Percentiles rank a stretch among this genome's conserved stretches.
These are phyloP conservation scores for Boletus rubescentipes DNA, from an alignment of 768 basidiomycete species.

Conservation along the genomic window DNA sequence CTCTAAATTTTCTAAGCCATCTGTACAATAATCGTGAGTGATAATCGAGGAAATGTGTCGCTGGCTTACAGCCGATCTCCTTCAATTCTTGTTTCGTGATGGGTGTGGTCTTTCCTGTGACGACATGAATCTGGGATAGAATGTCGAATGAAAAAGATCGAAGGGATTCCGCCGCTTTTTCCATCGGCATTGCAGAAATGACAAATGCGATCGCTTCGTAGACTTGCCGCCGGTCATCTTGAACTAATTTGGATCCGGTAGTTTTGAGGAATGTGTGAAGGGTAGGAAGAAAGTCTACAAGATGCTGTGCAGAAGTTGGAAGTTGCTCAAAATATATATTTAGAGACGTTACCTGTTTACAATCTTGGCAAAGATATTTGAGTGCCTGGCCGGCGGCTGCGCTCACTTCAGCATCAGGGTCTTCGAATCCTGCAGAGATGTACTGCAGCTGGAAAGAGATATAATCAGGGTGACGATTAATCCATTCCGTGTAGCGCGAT, in stretches of 20 bases:
- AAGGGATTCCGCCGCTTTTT: constrained; percentile 81
- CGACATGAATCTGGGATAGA: constrained; percentile 68
- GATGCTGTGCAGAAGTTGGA: constrained; percentile 52
- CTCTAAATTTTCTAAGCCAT: constrained; percentile 89
- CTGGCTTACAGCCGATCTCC: constrained; percentile 60
- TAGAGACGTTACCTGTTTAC: constrained; percentile 61
- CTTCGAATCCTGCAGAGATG: constrained; percentile 89
- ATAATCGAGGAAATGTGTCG: neutral
- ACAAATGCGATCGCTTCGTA: constrained; percentile 96
- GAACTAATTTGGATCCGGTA: constrained; percentile 73
- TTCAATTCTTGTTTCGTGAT: constrained; percentile 72
- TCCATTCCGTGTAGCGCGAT: constrained; percentile 96
- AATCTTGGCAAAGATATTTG: constrained; percentile 96
- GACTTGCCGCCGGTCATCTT: constrained; percentile 88
- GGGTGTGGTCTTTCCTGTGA: constrained; percentile 51
- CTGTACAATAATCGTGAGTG: constrained; percentile 39
- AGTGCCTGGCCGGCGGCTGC: constrained; percentile 95
- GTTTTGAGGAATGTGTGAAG: constrained; percentile 85
- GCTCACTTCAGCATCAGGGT: constrained; percentile 74
- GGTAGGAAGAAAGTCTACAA: constrained; percentile 89
- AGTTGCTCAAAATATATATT: constrained; percentile 7
- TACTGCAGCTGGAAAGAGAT: constrained; percentile 86
- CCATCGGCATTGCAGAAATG: constrained; percentile 91
- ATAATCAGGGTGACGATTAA: constrained; percentile 83
- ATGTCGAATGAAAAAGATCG: constrained; percentile 86